Percentiles rank a stretch among this genome's conserved stretches.
Conservation (phyloP, 108 stramenopile genomes). For the Cyclotella choctawhatcheeana region DNA sequence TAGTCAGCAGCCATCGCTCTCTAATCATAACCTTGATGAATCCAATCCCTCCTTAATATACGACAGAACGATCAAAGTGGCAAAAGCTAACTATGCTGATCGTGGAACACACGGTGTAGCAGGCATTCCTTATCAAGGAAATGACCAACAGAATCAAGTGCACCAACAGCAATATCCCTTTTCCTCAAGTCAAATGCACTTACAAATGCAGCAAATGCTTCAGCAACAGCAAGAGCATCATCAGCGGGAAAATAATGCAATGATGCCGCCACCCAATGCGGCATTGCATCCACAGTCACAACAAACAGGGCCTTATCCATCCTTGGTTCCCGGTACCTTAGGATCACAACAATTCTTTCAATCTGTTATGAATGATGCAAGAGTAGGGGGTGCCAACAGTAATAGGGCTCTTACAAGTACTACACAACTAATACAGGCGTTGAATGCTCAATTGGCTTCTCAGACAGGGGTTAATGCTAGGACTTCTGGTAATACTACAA, state of each 20-base stretch:
- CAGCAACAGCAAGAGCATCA: constrained; percentile 29
- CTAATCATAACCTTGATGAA: not conserved
- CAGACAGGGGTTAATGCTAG: not conserved
- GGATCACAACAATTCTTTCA: constrained; percentile 34
- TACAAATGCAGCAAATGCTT: constrained; percentile 50
- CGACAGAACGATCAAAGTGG: constrained; percentile 58
- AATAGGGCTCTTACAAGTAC: constrained; percentile 22
- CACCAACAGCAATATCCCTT: too few relatives aligned
- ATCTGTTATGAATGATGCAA: constrained; percentile 1
- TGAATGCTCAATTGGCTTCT: constrained; percentile 42
- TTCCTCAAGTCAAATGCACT: constrained; percentile 20
- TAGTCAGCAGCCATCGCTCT: not conserved
- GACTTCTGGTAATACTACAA: not conserved
- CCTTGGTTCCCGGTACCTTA: constrained; percentile 23
- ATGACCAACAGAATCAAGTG: too few relatives aligned
- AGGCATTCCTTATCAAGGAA: constrained; percentile 5
- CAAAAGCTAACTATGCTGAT: constrained; percentile 59
- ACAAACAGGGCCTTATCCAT: constrained; percentile 18
- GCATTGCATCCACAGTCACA: not conserved
- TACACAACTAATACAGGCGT: constrained; percentile 27
- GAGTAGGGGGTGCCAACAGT: not conserved
- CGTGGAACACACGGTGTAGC: constrained; percentile 60
- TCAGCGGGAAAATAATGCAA: constrained; percentile 15
- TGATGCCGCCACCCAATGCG: constrained; percentile 38
- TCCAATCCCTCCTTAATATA: constrained; percentile 37